Evolutionary conservation across 202 grass and related monocot species (phyloP).

Genomic region (Hordeum pubiflorum): DNA sequence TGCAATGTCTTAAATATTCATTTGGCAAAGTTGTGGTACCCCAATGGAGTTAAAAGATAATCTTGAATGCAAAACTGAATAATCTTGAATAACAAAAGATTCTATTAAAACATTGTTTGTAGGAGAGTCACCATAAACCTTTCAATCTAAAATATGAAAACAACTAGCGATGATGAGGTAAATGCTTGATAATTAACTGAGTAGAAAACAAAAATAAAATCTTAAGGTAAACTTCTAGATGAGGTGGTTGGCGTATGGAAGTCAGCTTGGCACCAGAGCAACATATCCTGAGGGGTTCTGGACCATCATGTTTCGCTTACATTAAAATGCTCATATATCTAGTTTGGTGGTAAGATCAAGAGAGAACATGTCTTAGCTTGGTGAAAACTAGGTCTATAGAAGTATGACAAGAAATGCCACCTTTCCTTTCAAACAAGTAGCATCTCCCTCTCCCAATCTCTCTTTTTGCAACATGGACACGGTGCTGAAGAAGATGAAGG

Average conservation of each 20-base stretch:
- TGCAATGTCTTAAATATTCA: neutral
- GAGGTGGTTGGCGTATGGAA: neutral
- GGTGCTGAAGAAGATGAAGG: neutral
- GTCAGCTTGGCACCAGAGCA: neutral
- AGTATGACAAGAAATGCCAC: neutral
- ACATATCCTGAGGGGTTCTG: neutral
- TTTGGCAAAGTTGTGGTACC: neutral
- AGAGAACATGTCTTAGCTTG: neutral
- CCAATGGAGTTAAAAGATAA: neutral
- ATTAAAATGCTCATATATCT: neutral
- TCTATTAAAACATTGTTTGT: neutral
- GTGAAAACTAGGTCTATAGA: neutral
- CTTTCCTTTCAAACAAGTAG: neutral
- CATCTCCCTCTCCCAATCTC: neutral
- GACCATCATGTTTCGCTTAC: neutral
- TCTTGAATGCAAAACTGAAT: neutral
- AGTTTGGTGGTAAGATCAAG: neutral
- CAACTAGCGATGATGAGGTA: neutral
- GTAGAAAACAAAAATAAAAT: neutral
- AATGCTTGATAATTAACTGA: neutral
- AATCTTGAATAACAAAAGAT: slow-evolving; percentile 5
- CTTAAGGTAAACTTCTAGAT: neutral
- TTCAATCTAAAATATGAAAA: neutral
- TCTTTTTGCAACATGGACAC: neutral
- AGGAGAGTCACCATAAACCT: neutral